Conservation (phyloP, 2,329 filamentous ascomycete species). For the Incumbomyces delicatus region DNA sequence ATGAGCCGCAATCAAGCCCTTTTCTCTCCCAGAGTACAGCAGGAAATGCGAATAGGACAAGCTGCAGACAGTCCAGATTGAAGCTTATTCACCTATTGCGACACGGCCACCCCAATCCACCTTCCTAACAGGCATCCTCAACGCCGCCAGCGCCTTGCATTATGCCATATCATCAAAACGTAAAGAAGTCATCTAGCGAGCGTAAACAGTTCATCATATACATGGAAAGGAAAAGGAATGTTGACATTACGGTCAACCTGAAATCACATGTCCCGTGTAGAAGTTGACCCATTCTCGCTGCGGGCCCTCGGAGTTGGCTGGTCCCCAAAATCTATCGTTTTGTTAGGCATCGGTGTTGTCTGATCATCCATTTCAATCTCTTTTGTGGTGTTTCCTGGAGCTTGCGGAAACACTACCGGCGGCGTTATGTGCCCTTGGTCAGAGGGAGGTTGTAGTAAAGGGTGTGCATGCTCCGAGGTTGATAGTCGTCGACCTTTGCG, state of each 20-base stretch:
- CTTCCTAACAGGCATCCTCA: not conserved
- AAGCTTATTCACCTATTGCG: no score
- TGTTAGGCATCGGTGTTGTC: slow-evolving; percentile 15
- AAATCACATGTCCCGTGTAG: slow-evolving; percentile 60
- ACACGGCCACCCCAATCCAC: no score
- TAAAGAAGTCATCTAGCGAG: slow-evolving; percentile 5
- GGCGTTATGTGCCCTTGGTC: slow-evolving; percentile 36
- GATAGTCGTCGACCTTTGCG: slow-evolving; percentile 20
- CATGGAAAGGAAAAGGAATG: not conserved
- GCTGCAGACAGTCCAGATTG: no score
- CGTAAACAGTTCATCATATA: slow-evolving; percentile 2
- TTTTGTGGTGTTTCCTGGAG: slow-evolving; percentile 31
- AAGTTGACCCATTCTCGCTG: slow-evolving; percentile 47
- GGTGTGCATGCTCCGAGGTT: slow-evolving; percentile 21
- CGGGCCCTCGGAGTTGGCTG: slow-evolving; percentile 43
- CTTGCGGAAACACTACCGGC: slow-evolving; percentile 40
- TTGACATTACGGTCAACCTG: slow-evolving; percentile 72
- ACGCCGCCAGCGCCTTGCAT: slow-evolving; percentile 8
- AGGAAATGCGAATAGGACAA: no score
- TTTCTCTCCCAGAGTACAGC: no score
- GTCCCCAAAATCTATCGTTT: slow-evolving; percentile 15
- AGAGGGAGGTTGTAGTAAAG: slow-evolving; percentile 13
- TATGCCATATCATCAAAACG: not conserved
- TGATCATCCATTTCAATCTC: slow-evolving; percentile 31
- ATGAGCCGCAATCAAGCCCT: no score